Conservation (phyloP, 306 rosid genomes). For the Mimosa pudica region DNA sequence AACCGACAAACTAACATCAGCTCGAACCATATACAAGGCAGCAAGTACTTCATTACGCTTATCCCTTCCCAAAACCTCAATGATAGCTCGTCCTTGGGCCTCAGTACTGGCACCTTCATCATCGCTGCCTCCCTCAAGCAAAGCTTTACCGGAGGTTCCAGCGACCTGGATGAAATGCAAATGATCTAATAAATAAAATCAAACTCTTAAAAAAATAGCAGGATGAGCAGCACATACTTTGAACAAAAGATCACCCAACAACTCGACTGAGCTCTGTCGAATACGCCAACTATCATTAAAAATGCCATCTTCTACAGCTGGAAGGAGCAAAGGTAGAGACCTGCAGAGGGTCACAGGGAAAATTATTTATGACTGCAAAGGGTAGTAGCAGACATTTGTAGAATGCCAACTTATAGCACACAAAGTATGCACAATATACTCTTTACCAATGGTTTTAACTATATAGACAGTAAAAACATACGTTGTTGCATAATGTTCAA, state of each 20-base stretch:
- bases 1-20: conserved; percentile 94
- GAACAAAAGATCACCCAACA: conserved; percentile 92
- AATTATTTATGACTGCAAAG: conserved; percentile 20
- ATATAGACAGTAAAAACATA: conserved; percentile 43
- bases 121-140: conserved; percentile 99
- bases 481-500: conserved; percentile 97
- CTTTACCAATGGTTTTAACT: conserved; percentile 1
- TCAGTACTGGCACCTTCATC: conserved; percentile 99
- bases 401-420: conserved; percentile 6
- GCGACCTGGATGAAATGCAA: conserved; percentile 71
- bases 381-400: neutral
- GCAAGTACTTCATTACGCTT: conserved; percentile 95
- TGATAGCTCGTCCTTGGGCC: conserved; percentile 98
- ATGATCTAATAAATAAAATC: conserved; percentile 21
- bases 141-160: conserved; percentile 98
- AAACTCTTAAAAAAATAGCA: conserved; percentile 11
- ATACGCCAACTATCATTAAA: conserved; percentile 97
- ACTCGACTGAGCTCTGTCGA: conserved; percentile 95
- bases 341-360: conserved; percentile 39
- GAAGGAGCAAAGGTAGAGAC: conserved; percentile 92
- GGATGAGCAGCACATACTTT: conserved; percentile 57
- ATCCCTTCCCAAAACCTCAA: conserved; percentile 87
- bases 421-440: neutral
- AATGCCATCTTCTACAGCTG: conserved; percentile 97
- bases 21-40: conserved; percentile 95